Evolutionary conservation across 805 yeast species (phyloP), one percentile per base, ranked within the genome.

Genomic region (Candida nitratophila): DNA sequence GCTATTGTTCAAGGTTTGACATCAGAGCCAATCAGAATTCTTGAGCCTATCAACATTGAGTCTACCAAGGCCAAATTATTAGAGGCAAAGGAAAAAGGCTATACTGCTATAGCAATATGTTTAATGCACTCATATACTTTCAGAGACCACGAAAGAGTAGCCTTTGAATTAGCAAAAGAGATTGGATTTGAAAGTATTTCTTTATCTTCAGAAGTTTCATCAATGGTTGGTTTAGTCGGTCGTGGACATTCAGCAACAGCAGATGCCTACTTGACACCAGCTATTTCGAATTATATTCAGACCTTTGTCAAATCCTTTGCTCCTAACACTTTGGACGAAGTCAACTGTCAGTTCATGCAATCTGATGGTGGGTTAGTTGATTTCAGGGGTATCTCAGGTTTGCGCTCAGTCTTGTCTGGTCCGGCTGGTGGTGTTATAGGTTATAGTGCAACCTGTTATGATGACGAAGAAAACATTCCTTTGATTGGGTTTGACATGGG

Each of bases 361-460:
- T 82, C 91, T 6, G 93, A 87, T 56, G 96, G 96, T 43, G 96
- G 96, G 2, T 71, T 87, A 47, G 85, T 87, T 19, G 83, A 85
- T 37, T 85, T 87, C 58, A 66, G 73, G 32, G 71, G 76, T 43
- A 87, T 87, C 59, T 79, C 93, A 1, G 96, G 96, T 1, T 67
- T 87, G 27, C 73, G 77, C 50, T 91, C 96, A 4, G 82, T 87
- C 39, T 63, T 87, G 26, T 84, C 95, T 2, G 96, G 96, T 2
- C 96, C 96, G 3, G 96, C 96, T 20, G 96, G 96, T 21, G 96
- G 96, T 34, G 90, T 87, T 46, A 95, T 87, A 17, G 96, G 96
- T 0, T 83, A 76, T 52, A 84, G 93, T 0, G 71, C 74, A 39
- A 86, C 96, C 0, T 83, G 90, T 44, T 84, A 70, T 55, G 69